Evolutionary conservation across 148 eudicot genomes (phyloP).

Genomic region (Pharnaceum exiguum): DNA sequence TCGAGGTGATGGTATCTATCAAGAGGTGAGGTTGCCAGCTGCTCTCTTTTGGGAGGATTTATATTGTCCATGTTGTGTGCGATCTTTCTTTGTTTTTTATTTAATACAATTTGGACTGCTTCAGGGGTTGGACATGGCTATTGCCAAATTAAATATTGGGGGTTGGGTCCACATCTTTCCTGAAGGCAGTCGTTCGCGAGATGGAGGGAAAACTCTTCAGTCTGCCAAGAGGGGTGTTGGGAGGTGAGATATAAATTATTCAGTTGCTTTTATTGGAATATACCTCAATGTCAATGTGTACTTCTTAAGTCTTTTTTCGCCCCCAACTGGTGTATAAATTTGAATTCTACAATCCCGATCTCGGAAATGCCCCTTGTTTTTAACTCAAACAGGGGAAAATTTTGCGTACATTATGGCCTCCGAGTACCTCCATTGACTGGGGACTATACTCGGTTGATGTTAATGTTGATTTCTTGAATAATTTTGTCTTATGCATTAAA

Average conservation of each 20-base stretch:
- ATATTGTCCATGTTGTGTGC: neutral
- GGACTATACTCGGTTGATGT: no score
- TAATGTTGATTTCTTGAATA: no score
- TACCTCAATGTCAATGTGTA: neutral
- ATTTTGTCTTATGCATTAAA: no score
- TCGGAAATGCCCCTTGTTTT: no score
- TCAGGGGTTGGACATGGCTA: constrained; percentile 94
- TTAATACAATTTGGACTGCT: constrained; percentile 2
- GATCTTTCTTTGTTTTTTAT: constrained; percentile 2
- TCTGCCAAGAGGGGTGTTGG: constrained; percentile 79
- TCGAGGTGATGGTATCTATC: constrained; percentile 93
- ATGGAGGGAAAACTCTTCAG: constrained; percentile 84
- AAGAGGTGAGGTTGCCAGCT: constrained; percentile 84
- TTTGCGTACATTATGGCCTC: no score
- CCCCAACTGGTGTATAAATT: neutral
- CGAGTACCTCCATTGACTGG: no score
- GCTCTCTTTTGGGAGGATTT: no score
- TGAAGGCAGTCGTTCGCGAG: constrained; percentile 92
- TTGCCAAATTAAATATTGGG: constrained; percentile 74
- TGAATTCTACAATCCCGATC: no score
- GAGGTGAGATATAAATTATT: constrained; percentile 68
- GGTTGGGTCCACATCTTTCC: constrained; percentile 99
- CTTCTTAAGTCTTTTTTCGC: neutral
- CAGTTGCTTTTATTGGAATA: neutral
- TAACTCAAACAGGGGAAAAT: no score